Base-by-base conservation (phyloP, 495 filamentous ascomycete genomes). In the Cercophora samala region DNA sequence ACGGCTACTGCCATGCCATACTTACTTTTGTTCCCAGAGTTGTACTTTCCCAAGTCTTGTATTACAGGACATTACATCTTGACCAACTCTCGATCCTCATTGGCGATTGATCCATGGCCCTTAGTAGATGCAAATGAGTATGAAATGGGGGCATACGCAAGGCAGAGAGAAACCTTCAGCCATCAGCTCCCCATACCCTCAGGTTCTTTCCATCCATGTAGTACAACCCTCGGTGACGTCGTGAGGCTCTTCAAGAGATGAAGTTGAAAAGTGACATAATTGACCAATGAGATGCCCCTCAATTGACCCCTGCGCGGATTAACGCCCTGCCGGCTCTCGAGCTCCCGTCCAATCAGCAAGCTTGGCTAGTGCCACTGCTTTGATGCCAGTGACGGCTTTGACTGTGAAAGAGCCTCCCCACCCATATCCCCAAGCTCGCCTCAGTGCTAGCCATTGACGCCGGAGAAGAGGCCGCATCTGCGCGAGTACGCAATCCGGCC, bases 381-480 rank as follows among this genome's bases (percentile, higher is more conserved):
- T 32, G 22, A 24, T 24, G 22, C 21, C 63, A 58, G 63, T 69
- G 68, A 73, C 68, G 70, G 64, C 46, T 55, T 65, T 61, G 63
- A 70, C 58, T 67, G 59, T 51, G 42, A 64, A 42, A 52, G 59
- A 63, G 29, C 59, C 64, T 65, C 60, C 68, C 64, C 64, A 60
- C 68, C 23, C 58, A 32, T 54, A 46, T 22, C 59, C n/a, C 53
- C n/a, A 56, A 56, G n/a, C 53, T 56, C 53, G 53, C 53, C 70
- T 70, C 68, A 68, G 63, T 71, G 69, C 69, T 67, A 73, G 66
- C 67, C 66, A 72, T 72, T 70, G 70, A 64, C 69, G 65, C 72
- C 64, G 69, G 69, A 69, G 65, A 74, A 67, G 73, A 72, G 73
- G 73, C 69, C 62, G 63, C 66, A 66, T 58, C 26, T 64, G 60